Conservation (phyloP, 768 basidiomycete genomes). For the Rickenella mellea region DNA sequence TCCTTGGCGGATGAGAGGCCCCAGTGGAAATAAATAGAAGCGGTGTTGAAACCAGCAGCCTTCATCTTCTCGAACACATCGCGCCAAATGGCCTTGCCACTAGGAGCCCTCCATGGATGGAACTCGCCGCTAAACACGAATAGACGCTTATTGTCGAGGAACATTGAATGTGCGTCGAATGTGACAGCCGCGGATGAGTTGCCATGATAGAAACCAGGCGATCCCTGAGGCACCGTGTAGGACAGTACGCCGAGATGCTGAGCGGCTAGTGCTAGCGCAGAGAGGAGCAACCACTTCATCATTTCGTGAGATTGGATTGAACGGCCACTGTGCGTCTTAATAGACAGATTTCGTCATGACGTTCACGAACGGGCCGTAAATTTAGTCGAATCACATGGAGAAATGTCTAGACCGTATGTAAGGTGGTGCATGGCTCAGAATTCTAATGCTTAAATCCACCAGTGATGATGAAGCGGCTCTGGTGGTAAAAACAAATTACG, state of each 20-base stretch:
- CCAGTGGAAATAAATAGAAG: conserved; percentile 14
- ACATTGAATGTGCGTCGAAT: conserved; percentile 15
- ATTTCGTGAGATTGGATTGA: too few species aligned
- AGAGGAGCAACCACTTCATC: conserved; percentile 1
- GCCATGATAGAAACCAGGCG: conserved; percentile 17
- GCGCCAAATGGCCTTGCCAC: conserved; percentile 11
- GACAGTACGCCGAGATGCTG: conserved; percentile 1
- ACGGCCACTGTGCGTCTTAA: too few species aligned
- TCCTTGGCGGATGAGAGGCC: conserved; percentile 11
- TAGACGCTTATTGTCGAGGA: conserved; percentile 13
- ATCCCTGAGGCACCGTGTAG: conserved; percentile 13
- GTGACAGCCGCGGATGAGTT: conserved; percentile 15
- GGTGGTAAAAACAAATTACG: too few species aligned
- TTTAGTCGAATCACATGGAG: too few species aligned
- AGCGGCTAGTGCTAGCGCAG: neutral
- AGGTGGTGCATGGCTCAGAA: too few species aligned
- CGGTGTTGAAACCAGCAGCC: conserved; percentile 15
- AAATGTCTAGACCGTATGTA: too few species aligned
- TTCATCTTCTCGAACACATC: conserved; percentile 17
- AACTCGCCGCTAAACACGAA: conserved; percentile 15
- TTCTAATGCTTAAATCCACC: too few species aligned
- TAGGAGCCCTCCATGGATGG: conserved; percentile 16
- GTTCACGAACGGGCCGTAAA: too few species aligned
- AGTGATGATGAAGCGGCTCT: too few species aligned
- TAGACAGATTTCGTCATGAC: too few species aligned